Percentiles rank a stretch among this genome's conserved stretches.
phyloP scores from a whole-genome alignment of 2,329 filamentous ascomycete genomes.

The Microdochium paspali region DNA sequence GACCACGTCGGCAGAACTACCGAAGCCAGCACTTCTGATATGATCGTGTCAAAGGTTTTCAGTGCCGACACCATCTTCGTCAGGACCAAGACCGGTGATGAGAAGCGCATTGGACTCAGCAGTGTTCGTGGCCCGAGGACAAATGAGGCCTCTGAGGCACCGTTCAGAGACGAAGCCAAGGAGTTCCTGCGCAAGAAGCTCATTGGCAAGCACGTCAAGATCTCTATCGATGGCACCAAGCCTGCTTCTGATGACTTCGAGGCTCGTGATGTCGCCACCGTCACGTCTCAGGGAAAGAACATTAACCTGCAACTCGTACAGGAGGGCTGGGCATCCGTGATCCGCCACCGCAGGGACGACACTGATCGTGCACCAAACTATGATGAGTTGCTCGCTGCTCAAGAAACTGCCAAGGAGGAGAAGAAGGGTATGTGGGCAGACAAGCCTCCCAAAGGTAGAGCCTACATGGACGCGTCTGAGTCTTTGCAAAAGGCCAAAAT shows the following conservation, averaged over 20 bases:
- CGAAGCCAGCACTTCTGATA: constrained; percentile 60
- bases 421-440: constrained; percentile 93
- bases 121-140: constrained; percentile 90
- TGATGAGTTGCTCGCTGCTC: constrained; percentile 74
- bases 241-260: constrained; percentile 86
- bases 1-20: constrained; percentile 64
- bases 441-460: constrained; percentile 75
- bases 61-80: constrained; percentile 85
- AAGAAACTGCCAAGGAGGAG: constrained; percentile 75
- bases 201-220: constrained; percentile 91
- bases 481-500: constrained; percentile 92
- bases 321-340: constrained; percentile 86
- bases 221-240: constrained; percentile 83
- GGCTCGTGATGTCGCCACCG: constrained; percentile 86
- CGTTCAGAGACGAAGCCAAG: constrained; percentile 88
- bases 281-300: constrained; percentile 78
- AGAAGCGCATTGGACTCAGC: constrained; percentile 87
- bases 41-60: constrained; percentile 74
- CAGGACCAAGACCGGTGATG: constrained; percentile 71
- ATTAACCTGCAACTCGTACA: constrained; percentile 79
- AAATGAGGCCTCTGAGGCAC: constrained; percentile 75
- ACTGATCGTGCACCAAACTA: constrained; percentile 91
- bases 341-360: constrained; percentile 90
- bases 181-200: constrained; percentile 89
- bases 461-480: constrained; percentile 85